Evolutionary conservation across 2,329 filamentous ascomycete species (phyloP).

Genomic region (Neurospora sp.): DNA sequence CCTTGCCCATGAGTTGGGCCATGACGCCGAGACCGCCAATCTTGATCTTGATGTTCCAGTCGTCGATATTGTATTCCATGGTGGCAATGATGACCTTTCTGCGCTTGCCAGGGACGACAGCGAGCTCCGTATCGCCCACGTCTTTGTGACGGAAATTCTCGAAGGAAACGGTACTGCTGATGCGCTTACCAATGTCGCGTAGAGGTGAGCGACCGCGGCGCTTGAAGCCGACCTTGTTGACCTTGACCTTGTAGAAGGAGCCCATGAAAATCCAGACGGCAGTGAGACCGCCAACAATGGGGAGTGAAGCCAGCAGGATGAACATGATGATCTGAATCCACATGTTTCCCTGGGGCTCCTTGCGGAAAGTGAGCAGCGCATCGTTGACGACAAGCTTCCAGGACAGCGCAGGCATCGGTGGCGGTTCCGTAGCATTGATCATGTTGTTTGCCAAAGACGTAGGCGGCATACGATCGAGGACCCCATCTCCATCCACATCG

Average conservation of each 20-base stretch:
- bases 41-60: constrained; percentile 62
- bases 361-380: constrained; percentile 36
- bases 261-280: constrained; percentile 48
- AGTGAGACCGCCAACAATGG: constrained; percentile 37
- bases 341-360: constrained; percentile 43
- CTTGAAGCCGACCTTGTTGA: constrained; percentile 22
- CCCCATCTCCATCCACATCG: constrained; percentile 48
- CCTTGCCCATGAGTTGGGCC: constrained; percentile 59
- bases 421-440: constrained; percentile 47
- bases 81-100: constrained; percentile 55
- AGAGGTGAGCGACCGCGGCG: constrained; percentile 17
- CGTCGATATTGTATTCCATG: constrained; percentile 62
- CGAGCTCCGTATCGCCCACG: constrained; percentile 16
- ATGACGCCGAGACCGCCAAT: constrained; percentile 61
- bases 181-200: constrained; percentile 20
- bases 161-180: constrained; percentile 20
- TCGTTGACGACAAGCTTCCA: constrained; percentile 48
- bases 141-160: constrained; percentile 21
- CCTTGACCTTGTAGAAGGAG: constrained; percentile 46
- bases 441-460: constrained; percentile 42
- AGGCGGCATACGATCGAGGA: constrained; percentile 53
- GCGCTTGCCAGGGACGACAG: constrained; percentile 18
- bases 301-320: constrained; percentile 42
- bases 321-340: constrained; percentile 43
- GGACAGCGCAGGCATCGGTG: constrained; percentile 42